A percentile compares a stretch with the other conserved stretches of the same genome.
Conservation (phyloP, 192 early-diverging fungal species). For the Paraglomus occultum region DNA sequence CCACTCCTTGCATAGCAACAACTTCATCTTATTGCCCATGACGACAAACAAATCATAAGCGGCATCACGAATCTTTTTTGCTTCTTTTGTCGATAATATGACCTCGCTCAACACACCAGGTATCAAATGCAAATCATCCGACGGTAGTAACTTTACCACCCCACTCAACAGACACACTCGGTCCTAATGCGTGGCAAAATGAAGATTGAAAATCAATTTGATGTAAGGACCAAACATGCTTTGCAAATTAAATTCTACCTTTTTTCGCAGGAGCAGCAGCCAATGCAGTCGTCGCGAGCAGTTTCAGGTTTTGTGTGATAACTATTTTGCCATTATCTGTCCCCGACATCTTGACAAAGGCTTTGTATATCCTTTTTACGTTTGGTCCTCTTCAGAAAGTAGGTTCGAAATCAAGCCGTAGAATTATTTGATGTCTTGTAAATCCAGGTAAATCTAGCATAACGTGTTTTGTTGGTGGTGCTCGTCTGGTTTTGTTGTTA, state of each 20-base stretch:
- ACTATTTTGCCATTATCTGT: conserved; percentile 48
- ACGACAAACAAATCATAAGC: conserved; percentile 84
- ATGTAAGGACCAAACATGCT: no score
- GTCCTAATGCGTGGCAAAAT: conserved; percentile 30
- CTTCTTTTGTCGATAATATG: conserved; percentile 92
- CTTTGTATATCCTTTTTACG: conserved; percentile 96
- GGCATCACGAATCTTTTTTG: conserved; percentile 77
- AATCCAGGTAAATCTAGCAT: conserved; percentile 84
- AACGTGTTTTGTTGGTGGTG: conserved; percentile 77
- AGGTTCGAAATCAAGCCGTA: conserved; percentile 55
- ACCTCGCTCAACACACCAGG: conserved; percentile 87
- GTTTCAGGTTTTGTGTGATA: conserved; percentile 48
- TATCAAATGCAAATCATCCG: conserved; percentile 77
- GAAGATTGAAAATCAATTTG: no score
- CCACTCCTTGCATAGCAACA: conserved; percentile 37
- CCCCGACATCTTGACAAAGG: conserved; percentile 60
- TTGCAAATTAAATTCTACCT: conserved; percentile 10
- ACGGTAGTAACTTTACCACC: conserved; percentile 62
- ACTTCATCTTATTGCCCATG: conserved; percentile 90
- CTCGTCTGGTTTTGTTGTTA: conserved; percentile 44
- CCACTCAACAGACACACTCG: conserved; percentile 68
- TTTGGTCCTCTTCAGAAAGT: conserved; percentile 63
- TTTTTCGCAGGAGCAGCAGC: conserved; percentile 71
- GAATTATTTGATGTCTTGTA: conserved; percentile 57
- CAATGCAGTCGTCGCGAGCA: conserved; percentile 71